These are phyloP conservation scores for Berkeleyomyces basicola DNA, from an alignment of 2,329 filamentous ascomycete genomes.

Conservation along the genomic window DNA sequence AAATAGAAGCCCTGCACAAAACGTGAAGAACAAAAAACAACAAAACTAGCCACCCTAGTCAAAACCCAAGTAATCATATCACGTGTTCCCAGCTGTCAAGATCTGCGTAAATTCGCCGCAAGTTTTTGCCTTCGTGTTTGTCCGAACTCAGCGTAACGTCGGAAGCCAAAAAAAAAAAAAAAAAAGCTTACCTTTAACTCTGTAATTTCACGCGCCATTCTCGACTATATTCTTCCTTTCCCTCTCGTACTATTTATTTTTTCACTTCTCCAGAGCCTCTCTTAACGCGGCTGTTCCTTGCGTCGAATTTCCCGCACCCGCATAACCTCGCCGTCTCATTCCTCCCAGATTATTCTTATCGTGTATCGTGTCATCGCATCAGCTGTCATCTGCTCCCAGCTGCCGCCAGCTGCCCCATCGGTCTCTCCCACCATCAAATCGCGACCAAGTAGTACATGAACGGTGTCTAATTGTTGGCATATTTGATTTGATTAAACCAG, in stretches of 20 bases:
- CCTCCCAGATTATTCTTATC: not conserved
- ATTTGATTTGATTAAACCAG: conserved; percentile 10
- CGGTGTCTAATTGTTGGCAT: not conserved
- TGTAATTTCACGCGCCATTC: not conserved
- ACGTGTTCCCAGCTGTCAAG: not conserved
- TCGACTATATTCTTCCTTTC: not conserved
- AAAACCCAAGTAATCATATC: not conserved
- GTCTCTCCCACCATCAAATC: not conserved
- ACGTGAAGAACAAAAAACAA: not conserved
- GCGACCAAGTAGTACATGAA: conserved; percentile 1
- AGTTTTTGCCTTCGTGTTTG: conserved; percentile 6
- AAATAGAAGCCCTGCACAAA: not conserved
- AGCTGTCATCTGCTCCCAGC: not conserved
- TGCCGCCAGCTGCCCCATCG: not conserved
- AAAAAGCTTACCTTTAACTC: not conserved
- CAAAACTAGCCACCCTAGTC: not conserved
- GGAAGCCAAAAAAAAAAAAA: not conserved
- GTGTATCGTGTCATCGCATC: not conserved
- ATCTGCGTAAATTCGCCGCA: not conserved
- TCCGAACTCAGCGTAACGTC: not conserved
- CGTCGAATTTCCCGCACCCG: not conserved
- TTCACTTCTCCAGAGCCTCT: not conserved
- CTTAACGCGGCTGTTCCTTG: not conserved
- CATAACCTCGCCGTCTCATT: not conserved
- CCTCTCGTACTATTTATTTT: not conserved